A percentile compares a stretch with the other conserved stretches of the same genome.
Evolutionary conservation across 2,329 filamentous ascomycete genomes (phyloP).

Genomic region (Cladorrhinum sp.): DNA sequence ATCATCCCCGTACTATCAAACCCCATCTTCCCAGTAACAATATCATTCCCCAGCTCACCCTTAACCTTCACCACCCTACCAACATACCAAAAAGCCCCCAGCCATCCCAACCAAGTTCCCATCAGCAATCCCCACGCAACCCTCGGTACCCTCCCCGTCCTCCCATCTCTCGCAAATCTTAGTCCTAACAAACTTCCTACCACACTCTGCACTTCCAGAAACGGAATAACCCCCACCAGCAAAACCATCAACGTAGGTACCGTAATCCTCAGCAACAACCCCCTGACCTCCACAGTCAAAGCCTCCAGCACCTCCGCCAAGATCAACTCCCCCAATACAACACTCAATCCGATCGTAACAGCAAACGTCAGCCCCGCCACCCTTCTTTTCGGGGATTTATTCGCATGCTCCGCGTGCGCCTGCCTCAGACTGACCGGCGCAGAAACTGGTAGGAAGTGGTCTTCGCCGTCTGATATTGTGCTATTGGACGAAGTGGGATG

Average conservation of each 20-base stretch:
- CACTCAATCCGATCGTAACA: slow-evolving; percentile 71
- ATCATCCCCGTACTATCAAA: slow-evolving; percentile 1
- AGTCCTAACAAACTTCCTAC: slow-evolving; percentile 53
- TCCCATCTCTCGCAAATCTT: slow-evolving; percentile 55
- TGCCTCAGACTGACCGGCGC: slow-evolving; percentile 59
- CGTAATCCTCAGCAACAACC: slow-evolving; percentile 64
- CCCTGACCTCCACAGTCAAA: slow-evolving; percentile 64
- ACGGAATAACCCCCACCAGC: slow-evolving; percentile 72
- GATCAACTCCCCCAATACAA: slow-evolving; percentile 75
- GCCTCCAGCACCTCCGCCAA: slow-evolving; percentile 80
- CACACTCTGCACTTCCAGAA: slow-evolving; percentile 71
- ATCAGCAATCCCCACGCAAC: slow-evolving; percentile 64
- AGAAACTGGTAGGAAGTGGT: slow-evolving; percentile 60
- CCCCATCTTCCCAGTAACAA: slow-evolving; percentile 14
- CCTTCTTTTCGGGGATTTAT: slow-evolving; percentile 49
- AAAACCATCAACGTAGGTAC: slow-evolving; percentile 69
- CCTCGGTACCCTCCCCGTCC: slow-evolving; percentile 54
- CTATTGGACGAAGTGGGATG: not conserved
- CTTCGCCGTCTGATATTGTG: slow-evolving; percentile 52
- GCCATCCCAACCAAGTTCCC: slow-evolving; percentile 63
- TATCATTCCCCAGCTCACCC: slow-evolving; percentile 24
- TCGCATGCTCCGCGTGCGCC: slow-evolving; percentile 56
- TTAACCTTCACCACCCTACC: slow-evolving; percentile 53
- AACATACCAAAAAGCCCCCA: slow-evolving; percentile 73
- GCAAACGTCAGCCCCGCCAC: slow-evolving; percentile 67